Base-by-base conservation (phyloP, 345 rosid genomes). In the Eutrema heterophyllum region DNA sequence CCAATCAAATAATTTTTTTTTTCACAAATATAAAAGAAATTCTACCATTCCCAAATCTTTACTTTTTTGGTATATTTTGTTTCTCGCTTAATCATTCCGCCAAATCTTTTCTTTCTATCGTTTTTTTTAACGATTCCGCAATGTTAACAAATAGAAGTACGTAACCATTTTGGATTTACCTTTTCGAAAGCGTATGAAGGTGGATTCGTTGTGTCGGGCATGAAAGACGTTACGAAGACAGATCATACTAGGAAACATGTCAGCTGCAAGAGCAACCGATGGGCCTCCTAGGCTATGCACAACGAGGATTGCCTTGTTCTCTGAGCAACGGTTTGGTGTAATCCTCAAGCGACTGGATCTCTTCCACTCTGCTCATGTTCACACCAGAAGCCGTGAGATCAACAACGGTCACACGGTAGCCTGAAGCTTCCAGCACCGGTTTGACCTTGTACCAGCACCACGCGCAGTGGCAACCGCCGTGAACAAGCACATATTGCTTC, bases 401-500 rank as follows among this genome's bases (percentile, higher is more conserved):
- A 0, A 83, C 69, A 38, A 65, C 83, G 0, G 84, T 82, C 26
- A 88, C 93, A 4, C 50, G 78, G 75, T 84, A 87, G 59, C 93
- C 89, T 0, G 80, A 70, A 2, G 70, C 30, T 70, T 86, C 84
- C 0, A 85, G 84, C 40, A 39, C 60, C 4, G 86, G 85, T 44
- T 86, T 88, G 18, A 90, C 52, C 79, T 85, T 86, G 87, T 84
- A 80, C 97, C 93, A 86, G 40, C 80, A 24, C 97, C 93, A 88
- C 1, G 83, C 88, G 1, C 92, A 92, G 32, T 86, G 88, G 74
- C 84, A 67, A 2, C 58, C 70, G 2, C 78, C 81, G 11, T 78
- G 81, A 67, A 78, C 69, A 15, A 78, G 77, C 55, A 88, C 79
- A 64, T 84, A 86, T 13, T 85, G 90, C 56, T 65, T 81, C 57